These are phyloP conservation scores for Elongisporangium senticosum DNA, from an alignment of 352 stramenopile species.

Conservation along the genomic window DNA sequence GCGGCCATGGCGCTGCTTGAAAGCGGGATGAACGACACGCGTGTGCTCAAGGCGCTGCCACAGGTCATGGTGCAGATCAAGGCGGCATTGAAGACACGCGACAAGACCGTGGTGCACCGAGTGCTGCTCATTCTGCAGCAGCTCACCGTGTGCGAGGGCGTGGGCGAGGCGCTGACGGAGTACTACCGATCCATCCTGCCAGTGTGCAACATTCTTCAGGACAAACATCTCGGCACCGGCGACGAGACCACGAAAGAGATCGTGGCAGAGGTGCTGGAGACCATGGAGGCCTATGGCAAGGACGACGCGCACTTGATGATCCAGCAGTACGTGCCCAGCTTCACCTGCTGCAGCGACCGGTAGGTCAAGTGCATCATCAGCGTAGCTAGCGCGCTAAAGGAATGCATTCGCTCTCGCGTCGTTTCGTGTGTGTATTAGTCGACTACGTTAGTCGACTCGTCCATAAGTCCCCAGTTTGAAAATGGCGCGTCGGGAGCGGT, in stretches of 20 bases:
- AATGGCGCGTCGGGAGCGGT: background rate
- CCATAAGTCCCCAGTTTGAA: background rate
- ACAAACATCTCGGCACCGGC: slow-evolving; percentile 67
- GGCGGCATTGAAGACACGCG: slow-evolving; percentile 49
- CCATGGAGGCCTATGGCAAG: slow-evolving; percentile 61
- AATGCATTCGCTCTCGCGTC: background rate
- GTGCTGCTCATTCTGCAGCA: slow-evolving; percentile 69
- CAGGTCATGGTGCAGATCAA: slow-evolving; percentile 63
- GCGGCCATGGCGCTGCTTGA: slow-evolving; percentile 62
- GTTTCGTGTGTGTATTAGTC: background rate
- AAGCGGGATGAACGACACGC: slow-evolving; percentile 29
- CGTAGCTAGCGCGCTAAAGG: background rate
- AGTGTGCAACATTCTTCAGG: slow-evolving; percentile 79
- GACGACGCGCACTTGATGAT: slow-evolving; percentile 66
- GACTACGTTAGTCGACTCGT: background rate
- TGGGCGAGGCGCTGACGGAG: slow-evolving; percentile 54
- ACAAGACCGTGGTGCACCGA: slow-evolving; percentile 61
- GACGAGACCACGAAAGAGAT: slow-evolving; percentile 53
- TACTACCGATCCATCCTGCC: slow-evolving; percentile 72
- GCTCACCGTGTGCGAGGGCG: slow-evolving; percentile 58
- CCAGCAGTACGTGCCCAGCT: slow-evolving; percentile 67
- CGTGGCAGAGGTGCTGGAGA: slow-evolving; percentile 63
- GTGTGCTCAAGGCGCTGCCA: slow-evolving; percentile 50
- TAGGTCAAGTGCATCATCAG: background rate
- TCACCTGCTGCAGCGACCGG: slow-evolving; percentile 28